Conservation (phyloP, 345 rosid species). For the Salix koriyanagi region DNA sequence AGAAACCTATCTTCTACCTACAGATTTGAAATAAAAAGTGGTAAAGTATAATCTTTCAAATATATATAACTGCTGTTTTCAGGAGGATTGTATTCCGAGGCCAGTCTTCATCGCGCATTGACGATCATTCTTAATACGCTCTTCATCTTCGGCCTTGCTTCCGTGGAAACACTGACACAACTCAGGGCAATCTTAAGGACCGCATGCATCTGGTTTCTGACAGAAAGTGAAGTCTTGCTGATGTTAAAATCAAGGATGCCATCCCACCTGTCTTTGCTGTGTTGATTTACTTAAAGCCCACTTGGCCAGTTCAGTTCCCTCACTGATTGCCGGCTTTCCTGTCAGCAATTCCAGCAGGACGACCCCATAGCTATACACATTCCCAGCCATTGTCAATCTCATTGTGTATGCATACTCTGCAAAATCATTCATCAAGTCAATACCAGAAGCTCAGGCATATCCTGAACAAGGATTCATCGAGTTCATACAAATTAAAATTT, state of each 20-base stretch:
- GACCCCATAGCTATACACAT: slow-evolving; percentile 79
- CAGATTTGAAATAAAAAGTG: neutral
- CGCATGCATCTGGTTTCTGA: slow-evolving; percentile 70
- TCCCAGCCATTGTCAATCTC: slow-evolving; percentile 82
- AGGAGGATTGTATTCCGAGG: neutral
- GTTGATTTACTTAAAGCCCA: slow-evolving; percentile 53
- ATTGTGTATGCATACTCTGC: slow-evolving; percentile 93
- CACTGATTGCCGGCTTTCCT: slow-evolving; percentile 65
- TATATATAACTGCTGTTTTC: neutral
- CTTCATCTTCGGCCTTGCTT: slow-evolving; percentile 81
- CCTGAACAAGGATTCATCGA: neutral
- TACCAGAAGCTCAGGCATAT: neutral
- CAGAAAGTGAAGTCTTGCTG: slow-evolving; percentile 50
- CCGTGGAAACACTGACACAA: slow-evolving; percentile 61
- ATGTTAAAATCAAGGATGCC: slow-evolving; percentile 60
- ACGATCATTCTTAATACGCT: slow-evolving; percentile 67
- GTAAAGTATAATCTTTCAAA: too few relatives aligned
- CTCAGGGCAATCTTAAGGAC: slow-evolving; percentile 66
- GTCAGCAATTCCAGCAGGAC: slow-evolving; percentile 76
- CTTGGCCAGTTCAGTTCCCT: slow-evolving; percentile 75
- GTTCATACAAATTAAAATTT: neutral
- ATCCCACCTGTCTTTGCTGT: slow-evolving; percentile 47
- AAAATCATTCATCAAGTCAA: neutral
- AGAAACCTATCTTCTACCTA: neutral
- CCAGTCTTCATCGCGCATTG: slow-evolving; percentile 40